phyloP scores from a whole-genome alignment of 2,329 filamentous ascomycete species.

The Allantophomopsis cytisporea region DNA sequence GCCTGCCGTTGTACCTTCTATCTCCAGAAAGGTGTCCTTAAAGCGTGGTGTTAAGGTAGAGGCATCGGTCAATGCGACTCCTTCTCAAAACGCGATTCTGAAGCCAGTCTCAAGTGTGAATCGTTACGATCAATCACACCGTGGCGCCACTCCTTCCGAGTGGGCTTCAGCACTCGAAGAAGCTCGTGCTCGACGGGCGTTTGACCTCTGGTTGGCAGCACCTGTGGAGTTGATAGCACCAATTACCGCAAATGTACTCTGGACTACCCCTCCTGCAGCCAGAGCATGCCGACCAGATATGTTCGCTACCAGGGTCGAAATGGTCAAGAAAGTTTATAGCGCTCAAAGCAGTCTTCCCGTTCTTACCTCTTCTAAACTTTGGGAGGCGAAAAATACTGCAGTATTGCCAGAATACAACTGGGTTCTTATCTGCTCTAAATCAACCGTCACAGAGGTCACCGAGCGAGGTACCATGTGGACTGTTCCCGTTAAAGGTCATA shows the following conservation, averaged over 20 bases:
- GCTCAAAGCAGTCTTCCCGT: neutral
- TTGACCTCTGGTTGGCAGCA: neutral
- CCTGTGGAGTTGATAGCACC: neutral
- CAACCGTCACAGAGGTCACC: neutral
- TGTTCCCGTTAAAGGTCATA: no score
- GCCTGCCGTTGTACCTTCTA: neutral
- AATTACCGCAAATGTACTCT: neutral
- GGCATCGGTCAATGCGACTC: no score
- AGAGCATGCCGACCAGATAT: neutral
- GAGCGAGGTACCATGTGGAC: no score
- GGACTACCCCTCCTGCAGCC: neutral
- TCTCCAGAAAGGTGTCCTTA: constrained; percentile 1
- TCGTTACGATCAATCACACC: no score
- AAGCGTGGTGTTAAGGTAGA: no score
- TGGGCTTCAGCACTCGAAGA: constrained; percentile 1
- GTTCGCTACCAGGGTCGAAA: neutral
- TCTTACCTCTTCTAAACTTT: neutral
- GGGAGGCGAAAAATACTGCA: neutral
- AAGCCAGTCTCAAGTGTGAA: no score
- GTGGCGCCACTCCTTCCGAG: no score
- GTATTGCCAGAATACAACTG: neutral
- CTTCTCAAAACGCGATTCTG: no score
- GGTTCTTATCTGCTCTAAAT: neutral
- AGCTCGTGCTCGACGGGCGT: neutral
- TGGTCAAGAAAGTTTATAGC: neutral